Evolutionary conservation across 1,284 basidiomycete species (phyloP).

Genomic region (Cutaneotrichosporon mucoides): DNA sequence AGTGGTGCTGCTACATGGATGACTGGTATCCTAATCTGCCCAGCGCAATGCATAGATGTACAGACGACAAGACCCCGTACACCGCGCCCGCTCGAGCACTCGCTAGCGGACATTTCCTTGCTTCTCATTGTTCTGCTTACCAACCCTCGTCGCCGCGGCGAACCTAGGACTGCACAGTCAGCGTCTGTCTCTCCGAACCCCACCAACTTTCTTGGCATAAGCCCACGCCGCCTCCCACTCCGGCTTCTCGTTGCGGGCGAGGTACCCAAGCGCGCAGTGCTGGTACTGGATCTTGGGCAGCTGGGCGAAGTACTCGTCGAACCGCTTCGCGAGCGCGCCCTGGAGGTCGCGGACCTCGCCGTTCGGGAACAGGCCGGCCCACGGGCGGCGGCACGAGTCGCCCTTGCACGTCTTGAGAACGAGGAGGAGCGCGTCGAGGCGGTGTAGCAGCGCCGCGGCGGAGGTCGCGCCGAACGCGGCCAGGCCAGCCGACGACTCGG

Average conservation of each 20-base stretch:
- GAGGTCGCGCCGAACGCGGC: no score
- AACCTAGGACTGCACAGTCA: no score
- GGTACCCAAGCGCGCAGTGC: slow-evolving; percentile 27
- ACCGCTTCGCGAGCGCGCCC: slow-evolving; percentile 21
- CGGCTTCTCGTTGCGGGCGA: slow-evolving; percentile 25
- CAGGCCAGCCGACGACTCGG: no score
- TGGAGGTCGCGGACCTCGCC: slow-evolving; percentile 14
- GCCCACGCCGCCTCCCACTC: slow-evolving; percentile 15
- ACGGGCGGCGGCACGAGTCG: slow-evolving; percentile 29
- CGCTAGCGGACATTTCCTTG: no score
- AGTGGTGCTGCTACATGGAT: no score
- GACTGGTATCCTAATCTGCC: no score
- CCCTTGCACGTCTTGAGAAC: slow-evolving; percentile 38
- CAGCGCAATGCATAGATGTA: no score
- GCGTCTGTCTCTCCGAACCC: no score
- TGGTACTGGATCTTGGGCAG: slow-evolving; percentile 32
- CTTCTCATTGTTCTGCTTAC: no score
- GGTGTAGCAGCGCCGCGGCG: slow-evolving; percentile 3
- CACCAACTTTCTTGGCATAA: not conserved
- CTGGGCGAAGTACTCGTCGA: slow-evolving; percentile 28
- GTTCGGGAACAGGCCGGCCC: slow-evolving; percentile 26
- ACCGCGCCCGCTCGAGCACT: no score
- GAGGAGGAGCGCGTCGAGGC: slow-evolving; percentile 38
- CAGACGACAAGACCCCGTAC: no score
- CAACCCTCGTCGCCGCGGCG: no score